Conservation (phyloP, 305 asterid species). For the Salvia sclarea region DNA sequence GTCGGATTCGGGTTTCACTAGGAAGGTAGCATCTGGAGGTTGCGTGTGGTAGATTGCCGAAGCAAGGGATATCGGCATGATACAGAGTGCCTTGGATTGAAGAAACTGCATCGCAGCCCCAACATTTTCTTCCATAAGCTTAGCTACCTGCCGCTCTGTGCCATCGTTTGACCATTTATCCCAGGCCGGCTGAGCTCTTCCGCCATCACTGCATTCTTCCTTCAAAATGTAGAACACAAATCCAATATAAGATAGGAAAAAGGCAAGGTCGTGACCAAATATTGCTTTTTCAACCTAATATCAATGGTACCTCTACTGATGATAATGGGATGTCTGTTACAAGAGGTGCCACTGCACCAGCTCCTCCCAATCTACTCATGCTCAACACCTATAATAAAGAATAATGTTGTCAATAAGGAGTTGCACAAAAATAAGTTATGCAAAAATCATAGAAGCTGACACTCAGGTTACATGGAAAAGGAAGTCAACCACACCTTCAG, state of each 20-base stretch:
- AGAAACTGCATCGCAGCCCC: conserved; percentile 98
- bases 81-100: conserved; percentile 91
- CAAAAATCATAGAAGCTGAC: conserved; percentile 18
- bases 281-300: background rate
- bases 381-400: conserved; percentile 77
- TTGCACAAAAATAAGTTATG: conserved; percentile 18
- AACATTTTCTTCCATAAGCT: conserved; percentile 94
- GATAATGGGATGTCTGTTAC: conserved; percentile 88
- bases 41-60: conserved; percentile 85
- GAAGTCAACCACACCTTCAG: background rate
- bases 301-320: conserved; percentile 60
- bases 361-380: conserved; percentile 98
- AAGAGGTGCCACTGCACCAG: conserved; percentile 96
- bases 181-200: conserved; percentile 82
- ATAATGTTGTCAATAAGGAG: conserved; percentile 20
- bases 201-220: conserved; percentile 69
- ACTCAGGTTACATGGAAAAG: conserved; percentile 17
- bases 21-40: conserved; percentile 56
- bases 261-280: background rate
- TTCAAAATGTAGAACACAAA: conserved; percentile 27
- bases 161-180: conserved; percentile 96
- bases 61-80: conserved; percentile 86
- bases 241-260: background rate
- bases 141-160: conserved; percentile 87
- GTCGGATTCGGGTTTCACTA: conserved; percentile 59